Conservation (phyloP, 257 asterid genomes). For the Echium plantagineum region DNA sequence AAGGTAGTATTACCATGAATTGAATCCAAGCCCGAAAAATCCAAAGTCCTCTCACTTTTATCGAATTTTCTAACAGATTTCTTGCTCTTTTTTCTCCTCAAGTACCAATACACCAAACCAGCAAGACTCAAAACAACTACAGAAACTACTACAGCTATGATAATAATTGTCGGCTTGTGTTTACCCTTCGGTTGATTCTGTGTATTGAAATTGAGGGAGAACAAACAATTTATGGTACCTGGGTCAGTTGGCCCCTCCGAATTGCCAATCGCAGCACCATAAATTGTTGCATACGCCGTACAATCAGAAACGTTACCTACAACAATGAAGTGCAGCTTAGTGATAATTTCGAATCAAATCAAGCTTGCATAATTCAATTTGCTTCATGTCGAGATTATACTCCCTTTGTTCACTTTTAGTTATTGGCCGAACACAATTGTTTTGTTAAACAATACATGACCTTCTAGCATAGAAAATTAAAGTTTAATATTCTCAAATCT, state of each 20-base stretch:
- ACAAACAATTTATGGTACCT: conserved; percentile 9
- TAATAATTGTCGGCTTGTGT: not conserved
- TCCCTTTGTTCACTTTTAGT: too few relatives aligned
- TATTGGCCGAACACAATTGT: too few relatives aligned
- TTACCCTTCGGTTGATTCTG: not conserved
- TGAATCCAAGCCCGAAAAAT: conserved; percentile 4
- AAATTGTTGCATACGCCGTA: conserved; percentile 1
- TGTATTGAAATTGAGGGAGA: not conserved
- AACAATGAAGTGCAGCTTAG: too few relatives aligned
- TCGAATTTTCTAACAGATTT: not conserved
- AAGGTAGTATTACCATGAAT: conserved; percentile 1
- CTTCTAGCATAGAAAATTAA: too few relatives aligned
- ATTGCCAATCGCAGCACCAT: conserved; percentile 13
- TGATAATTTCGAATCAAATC: too few relatives aligned
- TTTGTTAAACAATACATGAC: too few relatives aligned
- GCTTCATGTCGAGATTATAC: too few relatives aligned
- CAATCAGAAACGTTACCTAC: conserved; percentile 37
- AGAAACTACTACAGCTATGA: not conserved
- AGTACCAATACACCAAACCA: not conserved
- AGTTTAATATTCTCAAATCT: too few relatives aligned
- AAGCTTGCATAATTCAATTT: too few relatives aligned
- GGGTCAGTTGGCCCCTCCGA: conserved; percentile 11
- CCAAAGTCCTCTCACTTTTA: not conserved
- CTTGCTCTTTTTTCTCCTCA: not conserved
- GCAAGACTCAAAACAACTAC: not conserved